Evolutionary conservation across 225 moss, liverwort and hornwort species (phyloP).

Genomic region (Marchantia polymorpha): DNA sequence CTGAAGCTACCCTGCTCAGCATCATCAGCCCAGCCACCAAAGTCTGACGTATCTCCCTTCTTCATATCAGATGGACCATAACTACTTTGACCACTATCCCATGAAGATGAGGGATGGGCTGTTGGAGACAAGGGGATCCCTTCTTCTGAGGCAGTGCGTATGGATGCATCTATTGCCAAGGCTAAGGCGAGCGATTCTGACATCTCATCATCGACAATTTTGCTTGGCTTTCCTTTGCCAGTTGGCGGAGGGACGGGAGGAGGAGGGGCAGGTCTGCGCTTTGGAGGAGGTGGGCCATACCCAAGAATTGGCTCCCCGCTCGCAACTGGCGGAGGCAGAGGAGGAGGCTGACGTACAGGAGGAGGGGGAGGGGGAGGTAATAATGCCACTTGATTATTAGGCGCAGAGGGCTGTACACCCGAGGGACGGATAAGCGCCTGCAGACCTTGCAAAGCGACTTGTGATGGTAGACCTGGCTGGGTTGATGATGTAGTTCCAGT

Average conservation of each 20-base stretch:
- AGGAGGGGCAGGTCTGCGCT: constrained; percentile 11
- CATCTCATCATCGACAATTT: constrained; percentile 32
- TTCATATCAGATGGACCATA: constrained; percentile 25
- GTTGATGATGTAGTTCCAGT: constrained; percentile 24
- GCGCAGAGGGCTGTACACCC: constrained; percentile 30
- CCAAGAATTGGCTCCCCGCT: too few relatives aligned
- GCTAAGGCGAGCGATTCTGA: constrained; percentile 47
- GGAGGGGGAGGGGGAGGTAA: constrained; percentile 18
- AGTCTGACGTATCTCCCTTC: constrained; percentile 29
- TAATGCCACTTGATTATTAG: neutral
- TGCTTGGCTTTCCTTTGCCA: constrained; percentile 32
- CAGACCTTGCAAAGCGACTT: constrained; percentile 55
- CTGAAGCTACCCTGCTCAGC: constrained; percentile 27
- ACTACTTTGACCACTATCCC: constrained; percentile 33
- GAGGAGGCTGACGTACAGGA: constrained; percentile 7
- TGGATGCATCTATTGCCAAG: constrained; percentile 66
- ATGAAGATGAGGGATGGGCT: constrained; percentile 21
- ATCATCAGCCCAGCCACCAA: constrained; percentile 51
- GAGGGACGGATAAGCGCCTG: constrained; percentile 46
- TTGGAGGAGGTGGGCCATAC: too few relatives aligned
- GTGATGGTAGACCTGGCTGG: constrained; percentile 34
- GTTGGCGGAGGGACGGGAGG: constrained; percentile 29
- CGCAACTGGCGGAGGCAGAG: constrained; percentile 20
- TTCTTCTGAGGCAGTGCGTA: constrained; percentile 56
- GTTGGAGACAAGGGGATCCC: constrained; percentile 49